Percentiles rank a stretch among this genome's conserved stretches.
phyloP scores from a whole-genome alignment of 75 land plant species.

The Pinus albicaulis region DNA sequence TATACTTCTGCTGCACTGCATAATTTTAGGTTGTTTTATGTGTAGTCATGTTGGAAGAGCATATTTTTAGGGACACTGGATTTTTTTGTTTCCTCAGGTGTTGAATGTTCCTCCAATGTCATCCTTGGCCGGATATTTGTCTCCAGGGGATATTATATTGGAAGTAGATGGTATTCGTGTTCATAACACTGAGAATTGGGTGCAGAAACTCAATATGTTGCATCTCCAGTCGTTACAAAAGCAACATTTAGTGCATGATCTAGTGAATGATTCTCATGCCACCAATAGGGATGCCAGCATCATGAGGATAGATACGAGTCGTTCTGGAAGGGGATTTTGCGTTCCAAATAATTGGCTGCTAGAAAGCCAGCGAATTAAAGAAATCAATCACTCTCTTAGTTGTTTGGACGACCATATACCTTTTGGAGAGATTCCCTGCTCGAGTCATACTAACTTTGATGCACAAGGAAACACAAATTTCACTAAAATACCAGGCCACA shows the following conservation, averaged over 20 bases:
- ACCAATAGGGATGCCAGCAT: not conserved
- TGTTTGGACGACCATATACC: constrained; percentile 38
- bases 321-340: constrained; percentile 55
- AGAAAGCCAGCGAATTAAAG: constrained; percentile 17
- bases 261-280: constrained; percentile 3
- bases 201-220: constrained; percentile 13
- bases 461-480: constrained; percentile 6
- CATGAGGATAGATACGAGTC: not conserved
- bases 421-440: constrained; percentile 30
- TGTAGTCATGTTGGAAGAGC: not conserved
- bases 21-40: not conserved
- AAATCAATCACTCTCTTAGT: constrained; percentile 5
- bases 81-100: constrained; percentile 38
- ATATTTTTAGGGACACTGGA: not conserved
- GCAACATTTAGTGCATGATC: not conserved
- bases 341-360: constrained; percentile 39
- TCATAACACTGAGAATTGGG: constrained; percentile 36
- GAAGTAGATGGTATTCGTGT: constrained; percentile 40
- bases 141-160: constrained; percentile 48
- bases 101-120: constrained; percentile 37
- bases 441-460: constrained; percentile 6
- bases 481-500: not conserved
- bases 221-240: constrained; percentile 13
- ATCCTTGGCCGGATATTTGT: constrained; percentile 43
- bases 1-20: not conserved